A percentile compares a stretch with the other conserved stretches of the same genome.
Evolutionary conservation across 2,329 filamentous ascomycete genomes (phyloP).

Genomic region (Penicillium carneum): DNA sequence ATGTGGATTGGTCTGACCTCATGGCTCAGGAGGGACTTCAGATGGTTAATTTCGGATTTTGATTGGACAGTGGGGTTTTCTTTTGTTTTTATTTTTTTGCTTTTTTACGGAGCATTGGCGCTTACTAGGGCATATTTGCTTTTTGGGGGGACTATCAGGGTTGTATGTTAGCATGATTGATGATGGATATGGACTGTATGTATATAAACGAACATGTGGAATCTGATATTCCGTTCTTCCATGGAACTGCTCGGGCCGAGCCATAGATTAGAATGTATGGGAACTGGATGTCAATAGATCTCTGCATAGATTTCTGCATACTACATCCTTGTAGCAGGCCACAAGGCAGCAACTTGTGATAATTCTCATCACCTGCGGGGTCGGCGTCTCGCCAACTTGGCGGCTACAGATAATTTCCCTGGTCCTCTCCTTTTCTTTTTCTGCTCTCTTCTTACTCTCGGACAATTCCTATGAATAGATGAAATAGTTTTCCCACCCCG

Average conservation of each 20-base stretch:
- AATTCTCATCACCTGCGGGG: conserved; percentile 33
- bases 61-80: conserved; percentile 14
- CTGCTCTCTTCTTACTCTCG: neutral
- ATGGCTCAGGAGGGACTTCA: conserved; percentile 56
- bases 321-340: neutral
- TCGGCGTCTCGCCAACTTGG: conserved; percentile 31
- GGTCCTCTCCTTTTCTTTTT: conserved; percentile 10
- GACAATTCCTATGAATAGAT: conserved; percentile 18
- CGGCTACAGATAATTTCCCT: conserved; percentile 18
- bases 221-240: neutral
- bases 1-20: conserved; percentile 61
- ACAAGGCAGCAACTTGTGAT: conserved; percentile 24
- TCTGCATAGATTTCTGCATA: too few relatives aligned
- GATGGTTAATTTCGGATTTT: conserved; percentile 62
- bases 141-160: conserved; percentile 5
- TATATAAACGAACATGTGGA: conserved; percentile 29
- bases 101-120: conserved; percentile 12
- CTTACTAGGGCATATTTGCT: conserved; percentile 12
- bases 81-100: conserved; percentile 19
- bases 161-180: conserved; percentile 30
- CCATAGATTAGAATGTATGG: conserved; percentile 3
- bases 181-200: conserved; percentile 28
- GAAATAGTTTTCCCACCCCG: conserved; percentile 7
- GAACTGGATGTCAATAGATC: too few relatives aligned
- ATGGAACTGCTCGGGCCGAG: conserved; percentile 15